Evolutionary conservation across 2,329 filamentous ascomycete genomes (phyloP).

Genomic region (Fusarium sp.): DNA sequence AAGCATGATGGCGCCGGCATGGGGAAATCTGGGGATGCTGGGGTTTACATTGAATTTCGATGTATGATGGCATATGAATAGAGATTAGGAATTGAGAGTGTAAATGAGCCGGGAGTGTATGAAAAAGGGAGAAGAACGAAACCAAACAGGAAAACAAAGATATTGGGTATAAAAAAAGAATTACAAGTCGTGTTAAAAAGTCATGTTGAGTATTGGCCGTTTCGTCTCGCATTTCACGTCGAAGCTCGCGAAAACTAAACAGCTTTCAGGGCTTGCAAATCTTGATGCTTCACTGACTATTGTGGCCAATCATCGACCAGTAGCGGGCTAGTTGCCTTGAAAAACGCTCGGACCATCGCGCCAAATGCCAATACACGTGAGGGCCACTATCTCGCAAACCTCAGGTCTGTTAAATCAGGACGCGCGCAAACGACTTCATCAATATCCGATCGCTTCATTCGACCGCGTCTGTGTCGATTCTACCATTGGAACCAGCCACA

Average conservation of each 20-base stretch:
- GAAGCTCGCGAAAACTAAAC: slow-evolving; percentile 20
- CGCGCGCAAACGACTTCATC: slow-evolving; percentile 39
- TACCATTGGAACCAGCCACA: slow-evolving; percentile 18
- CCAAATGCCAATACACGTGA: slow-evolving; percentile 35
- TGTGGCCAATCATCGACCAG: slow-evolving; percentile 27
- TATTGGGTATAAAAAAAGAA: background rate
- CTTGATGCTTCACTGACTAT: slow-evolving; percentile 12
- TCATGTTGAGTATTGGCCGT: slow-evolving; percentile 14
- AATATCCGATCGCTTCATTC: slow-evolving; percentile 24
- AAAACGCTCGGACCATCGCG: slow-evolving; percentile 38
- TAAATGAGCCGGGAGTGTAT: slow-evolving; percentile 2
- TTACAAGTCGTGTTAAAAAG: background rate
- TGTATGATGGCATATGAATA: slow-evolving; percentile 7
- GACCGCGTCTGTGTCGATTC: slow-evolving; percentile 20
- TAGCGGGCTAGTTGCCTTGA: slow-evolving; percentile 37
- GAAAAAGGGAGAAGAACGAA: slow-evolving; percentile 19
- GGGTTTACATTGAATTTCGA: slow-evolving; percentile 26
- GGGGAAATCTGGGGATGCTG: slow-evolving; percentile 39
- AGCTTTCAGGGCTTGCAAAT: slow-evolving; percentile 29
- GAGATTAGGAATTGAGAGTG: slow-evolving; percentile 33
- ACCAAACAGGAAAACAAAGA: background rate
- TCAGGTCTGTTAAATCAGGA: slow-evolving; percentile 32
- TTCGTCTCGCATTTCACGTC: slow-evolving; percentile 21
- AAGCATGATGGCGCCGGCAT: slow-evolving; percentile 30
- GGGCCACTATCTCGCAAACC: slow-evolving; percentile 32